phyloP scores from a whole-genome alignment of 371 early-diverging fungal genomes.

The Mortierella sp. region DNA sequence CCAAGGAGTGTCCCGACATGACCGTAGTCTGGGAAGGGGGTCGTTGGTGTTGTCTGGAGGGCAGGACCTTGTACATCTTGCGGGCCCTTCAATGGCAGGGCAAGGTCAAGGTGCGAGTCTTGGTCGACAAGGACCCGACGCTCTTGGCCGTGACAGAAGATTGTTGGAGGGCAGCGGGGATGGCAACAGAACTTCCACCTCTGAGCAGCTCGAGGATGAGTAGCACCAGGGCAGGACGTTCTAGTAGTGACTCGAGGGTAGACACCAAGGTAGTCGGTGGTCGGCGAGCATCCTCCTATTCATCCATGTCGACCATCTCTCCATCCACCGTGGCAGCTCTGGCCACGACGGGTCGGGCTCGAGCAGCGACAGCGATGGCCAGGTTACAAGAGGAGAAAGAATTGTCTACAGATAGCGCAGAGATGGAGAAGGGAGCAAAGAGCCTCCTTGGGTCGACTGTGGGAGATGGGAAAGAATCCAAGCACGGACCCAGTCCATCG shows the following conservation, averaged over 20 bases:
- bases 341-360: neutral
- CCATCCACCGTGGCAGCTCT: neutral
- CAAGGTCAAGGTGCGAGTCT: slow-evolving; percentile 41
- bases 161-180: slow-evolving; percentile 44
- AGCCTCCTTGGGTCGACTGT: neutral
- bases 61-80: slow-evolving; percentile 43
- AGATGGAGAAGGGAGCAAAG: neutral
- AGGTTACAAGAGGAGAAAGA: too few relatives aligned
- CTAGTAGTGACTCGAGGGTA: neutral
- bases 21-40: slow-evolving; percentile 52
- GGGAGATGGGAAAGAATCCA: neutral
- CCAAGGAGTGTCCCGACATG: slow-evolving; percentile 45
- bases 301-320: neutral
- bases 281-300: neutral
- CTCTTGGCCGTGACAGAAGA: slow-evolving; percentile 47
- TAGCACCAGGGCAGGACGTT: neutral
- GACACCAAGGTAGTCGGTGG: neutral
- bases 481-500: neutral
- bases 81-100: slow-evolving; percentile 40
- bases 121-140: slow-evolving; percentile 43
- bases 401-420: too few relatives aligned
- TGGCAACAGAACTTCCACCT: slow-evolving; percentile 8
- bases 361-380: slow-evolving; percentile 9
- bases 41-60: slow-evolving; percentile 51
- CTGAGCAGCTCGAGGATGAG: neutral